Evolutionary conservation across 2,329 filamentous ascomycete species (phyloP), one percentile per base, ranked within the genome.

Genomic region (Diaporthe batatas): DNA sequence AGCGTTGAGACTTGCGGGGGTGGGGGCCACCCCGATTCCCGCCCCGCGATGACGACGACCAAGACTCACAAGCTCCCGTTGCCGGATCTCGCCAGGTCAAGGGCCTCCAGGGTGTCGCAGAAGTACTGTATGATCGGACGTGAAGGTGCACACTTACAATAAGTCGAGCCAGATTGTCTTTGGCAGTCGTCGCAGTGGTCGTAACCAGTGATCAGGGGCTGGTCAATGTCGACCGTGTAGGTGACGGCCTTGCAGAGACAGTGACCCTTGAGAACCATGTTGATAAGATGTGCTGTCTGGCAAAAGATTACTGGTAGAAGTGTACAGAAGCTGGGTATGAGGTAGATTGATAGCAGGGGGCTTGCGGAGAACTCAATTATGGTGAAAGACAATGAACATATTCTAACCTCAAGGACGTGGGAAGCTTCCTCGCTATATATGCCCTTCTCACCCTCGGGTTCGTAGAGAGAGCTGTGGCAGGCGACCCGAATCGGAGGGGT

Each of bases 121-220:
- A 8, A 57, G 3, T 12, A 39, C 36, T 11, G 10, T 14, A 10
- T 39, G 14, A 51, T 21, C 34, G 36, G 42, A n/a, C 53, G 44
- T 65, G 23, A 44, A 29, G 23, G 7, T 54, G 6, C 18, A 25
- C 62, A 79, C 87, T 75, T 82, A 91, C 89, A 92, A 82, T 93
- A 93, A 72, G 91, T 92, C 23, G 90, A 92, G 76, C 91, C 91
- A 67, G 83, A 88, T 83, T 93, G 91, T 79, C 91, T 90, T 83
- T 93, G 91, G 86, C 91, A 93, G 83, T 92, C 91, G 79, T 93
- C 91, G 78, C 91, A 93, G 85, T 93, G 91, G 80, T 93, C 92
- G 81, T 93, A 92, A 75, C 88, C 91, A 68, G 88, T 89, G 81
- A 88, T 55, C 70, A 88, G 78, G 69, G 87, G 87, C 64, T 81